phyloP scores from a whole-genome alignment of 331 rosid species.

The Arachis monticola region DNA sequence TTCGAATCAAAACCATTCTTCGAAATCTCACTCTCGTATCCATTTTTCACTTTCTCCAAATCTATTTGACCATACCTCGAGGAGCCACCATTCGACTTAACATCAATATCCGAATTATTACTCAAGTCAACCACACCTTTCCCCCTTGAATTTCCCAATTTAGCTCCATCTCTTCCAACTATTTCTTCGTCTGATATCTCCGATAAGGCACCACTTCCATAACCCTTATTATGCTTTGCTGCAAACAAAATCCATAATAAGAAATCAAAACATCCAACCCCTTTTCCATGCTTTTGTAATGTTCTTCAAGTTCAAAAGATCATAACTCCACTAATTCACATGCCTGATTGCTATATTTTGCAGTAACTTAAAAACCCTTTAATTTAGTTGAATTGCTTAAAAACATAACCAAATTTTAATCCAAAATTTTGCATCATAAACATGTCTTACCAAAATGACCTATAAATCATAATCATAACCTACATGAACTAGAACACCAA shows the following conservation, averaged over 20 bases:
- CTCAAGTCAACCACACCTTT: slow-evolving; percentile 53
- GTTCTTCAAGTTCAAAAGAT: not conserved
- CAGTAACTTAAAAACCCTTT: not conserved
- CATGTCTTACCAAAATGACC: not conserved
- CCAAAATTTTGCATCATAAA: slow-evolving; percentile 10
- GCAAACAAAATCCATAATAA: slow-evolving; percentile 42
- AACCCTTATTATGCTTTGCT: slow-evolving; percentile 66
- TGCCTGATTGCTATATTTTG: not conserved
- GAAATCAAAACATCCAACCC: slow-evolving; percentile 42
- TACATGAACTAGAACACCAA: slow-evolving; percentile 8
- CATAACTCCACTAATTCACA: slow-evolving; percentile 10
- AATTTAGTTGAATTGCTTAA: not conserved
- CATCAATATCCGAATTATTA: slow-evolving; percentile 63
- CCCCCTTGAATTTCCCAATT: slow-evolving; percentile 55
- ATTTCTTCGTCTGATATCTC: slow-evolving; percentile 71
- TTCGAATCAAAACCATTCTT: slow-evolving; percentile 45
- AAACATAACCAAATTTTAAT: not conserved
- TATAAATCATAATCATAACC: not conserved
- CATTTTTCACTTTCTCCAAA: slow-evolving; percentile 46
- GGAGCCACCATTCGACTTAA: slow-evolving; percentile 45
- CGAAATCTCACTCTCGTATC: slow-evolving; percentile 44
- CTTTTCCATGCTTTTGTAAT: slow-evolving; percentile 22
- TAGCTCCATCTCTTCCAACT: slow-evolving; percentile 53
- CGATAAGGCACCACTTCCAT: slow-evolving; percentile 62
- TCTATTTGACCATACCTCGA: slow-evolving; percentile 50